phyloP scores from a whole-genome alignment of 257 asterid genomes.

The Oldenlandia corymbosa region DNA sequence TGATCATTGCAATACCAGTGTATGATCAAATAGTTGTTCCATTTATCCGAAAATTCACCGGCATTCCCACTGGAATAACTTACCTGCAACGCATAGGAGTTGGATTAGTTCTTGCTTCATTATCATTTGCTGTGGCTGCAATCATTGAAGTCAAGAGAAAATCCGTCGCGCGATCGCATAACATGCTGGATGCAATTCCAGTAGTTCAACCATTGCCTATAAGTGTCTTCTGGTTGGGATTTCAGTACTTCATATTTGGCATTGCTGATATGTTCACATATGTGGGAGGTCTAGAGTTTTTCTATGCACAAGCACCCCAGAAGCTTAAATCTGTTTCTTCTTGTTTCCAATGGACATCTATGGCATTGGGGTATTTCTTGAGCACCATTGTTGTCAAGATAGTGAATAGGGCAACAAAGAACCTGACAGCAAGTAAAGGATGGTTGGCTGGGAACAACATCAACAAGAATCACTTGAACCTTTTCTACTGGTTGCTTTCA shows the following conservation, averaged over 20 bases:
- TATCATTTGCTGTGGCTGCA: constrained; percentile 68
- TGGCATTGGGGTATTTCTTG: constrained; percentile 60
- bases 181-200: constrained; percentile 56
- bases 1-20: constrained; percentile 45
- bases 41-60: constrained; percentile 42
- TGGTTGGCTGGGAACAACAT: constrained; percentile 75
- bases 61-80: constrained; percentile 62
- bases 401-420: constrained; percentile 49
- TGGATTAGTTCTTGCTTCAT: constrained; percentile 55
- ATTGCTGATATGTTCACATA: constrained; percentile 78
- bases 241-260: constrained; percentile 80
- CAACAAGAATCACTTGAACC: constrained; percentile 54
- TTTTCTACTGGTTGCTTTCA: constrained; percentile 60
- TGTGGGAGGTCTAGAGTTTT: constrained; percentile 69
- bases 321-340: constrained; percentile 61
- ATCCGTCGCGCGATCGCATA: constrained; percentile 36
- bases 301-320: constrained; percentile 60
- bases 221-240: constrained; percentile 64
- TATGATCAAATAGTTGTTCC: constrained; percentile 62
- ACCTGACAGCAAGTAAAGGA: constrained; percentile 44
- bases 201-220: constrained; percentile 56
- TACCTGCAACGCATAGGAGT: constrained; percentile 70
- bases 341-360: constrained; percentile 69
- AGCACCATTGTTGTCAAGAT: constrained; percentile 63
- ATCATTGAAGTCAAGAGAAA: constrained; percentile 57